Evolutionary conservation across 2,329 filamentous ascomycete species (phyloP).

Genomic region (Parasarocladium wereldwijsianum): DNA sequence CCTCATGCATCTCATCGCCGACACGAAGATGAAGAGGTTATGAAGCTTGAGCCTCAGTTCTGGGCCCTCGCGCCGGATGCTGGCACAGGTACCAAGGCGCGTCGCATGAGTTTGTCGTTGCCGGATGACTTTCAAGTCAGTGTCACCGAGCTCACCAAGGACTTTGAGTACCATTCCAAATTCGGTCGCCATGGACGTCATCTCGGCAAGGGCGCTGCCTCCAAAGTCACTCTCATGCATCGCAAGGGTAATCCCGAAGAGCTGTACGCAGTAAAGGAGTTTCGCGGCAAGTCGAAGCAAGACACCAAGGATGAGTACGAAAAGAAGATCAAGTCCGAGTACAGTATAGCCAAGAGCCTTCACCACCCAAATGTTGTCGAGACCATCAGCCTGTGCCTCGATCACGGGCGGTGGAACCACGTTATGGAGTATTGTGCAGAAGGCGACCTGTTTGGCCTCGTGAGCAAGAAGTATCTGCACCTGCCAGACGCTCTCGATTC

Average conservation of each 20-base stretch:
- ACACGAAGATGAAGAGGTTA: conserved; percentile 13
- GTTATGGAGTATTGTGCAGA: conserved; percentile 86
- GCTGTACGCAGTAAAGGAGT: conserved; percentile 77
- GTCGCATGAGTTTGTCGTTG: conserved; percentile 60
- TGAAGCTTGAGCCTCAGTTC: conserved; percentile 28
- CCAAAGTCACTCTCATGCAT: conserved; percentile 68
- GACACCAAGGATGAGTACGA: conserved; percentile 65
- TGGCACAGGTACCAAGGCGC: conserved; percentile 63
- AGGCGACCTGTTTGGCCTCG: conserved; percentile 65
- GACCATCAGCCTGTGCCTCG: conserved; percentile 60
- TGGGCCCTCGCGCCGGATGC: conserved; percentile 51
- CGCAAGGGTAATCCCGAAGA: conserved; percentile 50
- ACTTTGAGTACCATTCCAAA: conserved; percentile 57
- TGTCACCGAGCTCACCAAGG: conserved; percentile 49
- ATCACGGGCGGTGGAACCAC: conserved; percentile 69
- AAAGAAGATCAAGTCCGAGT: conserved; percentile 85
- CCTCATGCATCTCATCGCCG: conserved; percentile 9
- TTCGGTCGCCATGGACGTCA: conserved; percentile 60
- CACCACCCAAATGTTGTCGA: conserved; percentile 81
- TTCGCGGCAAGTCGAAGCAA: conserved; percentile 53
- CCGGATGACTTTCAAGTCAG: conserved; percentile 64
- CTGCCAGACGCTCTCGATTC: conserved; percentile 50
- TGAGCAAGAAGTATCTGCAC: conserved; percentile 56
- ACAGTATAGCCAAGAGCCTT: conserved; percentile 70
- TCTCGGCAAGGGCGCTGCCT: conserved; percentile 70